Conservation (phyloP, 2,329 filamentous ascomycete genomes). For the Ophiostoma australiae region DNA sequence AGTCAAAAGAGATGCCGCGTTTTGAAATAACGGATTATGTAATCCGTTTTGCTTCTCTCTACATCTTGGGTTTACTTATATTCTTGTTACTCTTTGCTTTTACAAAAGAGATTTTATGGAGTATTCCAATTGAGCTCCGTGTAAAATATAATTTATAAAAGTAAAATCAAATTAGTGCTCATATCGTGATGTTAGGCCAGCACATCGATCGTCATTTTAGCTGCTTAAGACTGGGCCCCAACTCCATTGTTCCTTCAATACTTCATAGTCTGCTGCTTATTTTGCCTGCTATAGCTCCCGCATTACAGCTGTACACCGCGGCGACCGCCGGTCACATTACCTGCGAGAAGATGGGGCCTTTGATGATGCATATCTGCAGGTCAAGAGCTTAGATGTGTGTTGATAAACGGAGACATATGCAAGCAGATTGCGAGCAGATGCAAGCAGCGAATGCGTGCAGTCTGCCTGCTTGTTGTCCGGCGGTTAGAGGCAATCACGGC, state of each 20-base stretch:
- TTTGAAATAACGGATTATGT: too few species aligned
- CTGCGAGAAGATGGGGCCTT: background rate
- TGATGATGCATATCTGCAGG: background rate
- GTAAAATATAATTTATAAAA: too few species aligned
- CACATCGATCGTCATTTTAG: background rate
- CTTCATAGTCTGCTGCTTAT: background rate
- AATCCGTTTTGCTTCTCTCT: too few species aligned
- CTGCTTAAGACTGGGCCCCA: conserved; percentile 3
- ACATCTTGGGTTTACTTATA: too few species aligned
- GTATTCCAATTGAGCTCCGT: too few species aligned
- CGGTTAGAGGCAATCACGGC: background rate
- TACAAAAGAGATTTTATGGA: too few species aligned
- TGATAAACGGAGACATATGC: background rate
- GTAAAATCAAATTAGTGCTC: too few species aligned
- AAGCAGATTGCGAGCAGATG: background rate
- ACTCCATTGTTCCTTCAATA: background rate
- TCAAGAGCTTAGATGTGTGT: background rate
- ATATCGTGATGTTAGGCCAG: background rate
- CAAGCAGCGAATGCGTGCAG: background rate
- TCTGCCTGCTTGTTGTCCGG: background rate
- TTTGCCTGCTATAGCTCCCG: background rate
- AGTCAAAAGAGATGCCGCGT: too few species aligned
- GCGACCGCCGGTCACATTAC: conserved; percentile 3
- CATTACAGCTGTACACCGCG: background rate
- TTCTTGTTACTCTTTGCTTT: too few species aligned